A percentile compares a stretch with the other conserved stretches of the same genome.
phyloP scores from a whole-genome alignment of 2,329 filamentous ascomycete species.

The Xylaria sp. region DNA sequence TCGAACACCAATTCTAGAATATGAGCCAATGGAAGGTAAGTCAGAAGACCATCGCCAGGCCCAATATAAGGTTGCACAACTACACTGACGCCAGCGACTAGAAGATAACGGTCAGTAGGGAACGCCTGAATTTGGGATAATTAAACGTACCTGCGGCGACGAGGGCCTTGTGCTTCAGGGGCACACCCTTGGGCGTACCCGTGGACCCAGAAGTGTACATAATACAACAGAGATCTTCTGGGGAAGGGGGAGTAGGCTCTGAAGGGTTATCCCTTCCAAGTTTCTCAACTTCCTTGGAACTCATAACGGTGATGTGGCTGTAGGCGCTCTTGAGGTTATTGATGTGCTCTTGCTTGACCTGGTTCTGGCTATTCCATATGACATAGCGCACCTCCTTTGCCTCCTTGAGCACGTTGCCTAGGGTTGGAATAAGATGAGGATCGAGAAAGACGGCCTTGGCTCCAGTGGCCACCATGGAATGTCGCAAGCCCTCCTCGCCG shows the following conservation, averaged over 20 bases:
- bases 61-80: conserved; percentile 82
- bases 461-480: conserved; percentile 77
- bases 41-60: conserved; percentile 80
- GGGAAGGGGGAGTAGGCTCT: conserved; percentile 74
- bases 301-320: conserved; percentile 60
- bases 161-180: conserved; percentile 79
- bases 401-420: conserved; percentile 64
- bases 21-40: conserved; percentile 87
- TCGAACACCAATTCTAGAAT: conserved; percentile 94
- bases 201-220: conserved; percentile 83
- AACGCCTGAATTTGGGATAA: conserved; percentile 16
- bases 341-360: conserved; percentile 62
- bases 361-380: conserved; percentile 66
- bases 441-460: conserved; percentile 80
- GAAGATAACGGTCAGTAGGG: conserved; percentile 30
- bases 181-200: conserved; percentile 83
- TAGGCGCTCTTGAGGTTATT: conserved; percentile 63
- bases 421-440: conserved; percentile 72
- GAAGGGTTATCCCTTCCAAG: conserved; percentile 71
- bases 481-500: conserved; percentile 76
- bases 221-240: conserved; percentile 81
- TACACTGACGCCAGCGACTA: conserved; percentile 79
- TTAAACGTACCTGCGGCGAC: conserved; percentile 73
- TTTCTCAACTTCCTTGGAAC: conserved; percentile 63
- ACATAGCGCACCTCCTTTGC: conserved; percentile 63